Base-by-base conservation (phyloP, 805 yeast genomes). In the Starmerella riodocensis region DNA sequence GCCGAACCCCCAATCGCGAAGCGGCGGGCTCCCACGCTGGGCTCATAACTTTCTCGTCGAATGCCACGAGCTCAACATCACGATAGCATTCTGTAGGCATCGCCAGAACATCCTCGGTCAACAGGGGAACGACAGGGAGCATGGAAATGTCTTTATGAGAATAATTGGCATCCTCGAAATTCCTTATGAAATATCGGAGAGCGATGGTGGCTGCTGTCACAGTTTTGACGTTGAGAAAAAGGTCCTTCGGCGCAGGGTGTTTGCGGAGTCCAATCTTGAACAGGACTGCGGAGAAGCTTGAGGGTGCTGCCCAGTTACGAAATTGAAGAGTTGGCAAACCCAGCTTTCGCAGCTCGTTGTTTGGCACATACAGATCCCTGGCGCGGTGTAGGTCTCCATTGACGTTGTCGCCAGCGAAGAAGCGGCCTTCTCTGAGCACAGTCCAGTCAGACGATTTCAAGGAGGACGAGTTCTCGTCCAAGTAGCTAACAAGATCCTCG, bases 401-500 rank as follows among this genome's bases (percentile, higher is more conserved):
- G 8, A 11, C 11, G 6, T 36, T 39, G n/a, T 43, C 40, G 1
- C 37, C 28, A 8, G 50, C 51, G 38, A 59, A 59, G 29, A 62
- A 60, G 13, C 50, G 37, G 22, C 57, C 55, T 1, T 44, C 39
- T 11, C 40, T 41, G 14, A 62, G 46, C 5, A 57, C 41, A 9
- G 47, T 30, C 57, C 64, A 51, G 39, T 62, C 67, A 7, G 46
- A 43, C 9, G 29, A 18, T 25, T 49, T 56, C 36, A 62, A 47
- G 3, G 47, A 39, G 17, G 36, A 36, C 28, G 39, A 38, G 39
- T 60, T 55, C 3, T 50, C 51, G 2, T 51, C 45, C 9, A 62
- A 45, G 38, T 63, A 62, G 16, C 52, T 47, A n/a, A 61, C 50
- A 21, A 62, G 51, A 32, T 60, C 65, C 18, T 37, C 50, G 6